phyloP scores from a whole-genome alignment of 139 green algal species.

The Chlorella sorokiniana region DNA sequence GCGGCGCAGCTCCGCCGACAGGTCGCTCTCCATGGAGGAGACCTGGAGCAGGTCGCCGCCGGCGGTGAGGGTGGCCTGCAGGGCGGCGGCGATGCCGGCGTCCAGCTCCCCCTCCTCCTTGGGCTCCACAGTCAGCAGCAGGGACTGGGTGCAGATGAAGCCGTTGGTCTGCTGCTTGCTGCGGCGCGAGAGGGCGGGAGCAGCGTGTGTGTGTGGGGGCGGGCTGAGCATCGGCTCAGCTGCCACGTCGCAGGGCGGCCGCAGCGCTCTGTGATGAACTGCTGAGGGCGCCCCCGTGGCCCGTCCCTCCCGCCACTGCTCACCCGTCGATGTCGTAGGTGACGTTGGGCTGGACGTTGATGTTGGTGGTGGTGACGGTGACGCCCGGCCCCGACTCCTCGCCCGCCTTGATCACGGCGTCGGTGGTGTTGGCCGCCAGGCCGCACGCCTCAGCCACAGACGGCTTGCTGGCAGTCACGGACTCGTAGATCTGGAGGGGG shows the following conservation, averaged over 20 bases:
- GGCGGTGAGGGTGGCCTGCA: neutral
- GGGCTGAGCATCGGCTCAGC: too few relatives aligned
- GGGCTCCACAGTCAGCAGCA: neutral
- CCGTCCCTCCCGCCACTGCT: too few relatives aligned
- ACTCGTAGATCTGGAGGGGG: neutral
- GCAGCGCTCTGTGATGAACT: too few relatives aligned
- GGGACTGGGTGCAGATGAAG: neutral
- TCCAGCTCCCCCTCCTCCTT: neutral
- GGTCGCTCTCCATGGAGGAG: neutral
- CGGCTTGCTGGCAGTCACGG: neutral
- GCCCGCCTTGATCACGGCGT: neutral
- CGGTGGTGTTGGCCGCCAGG: neutral
- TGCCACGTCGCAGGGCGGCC: too few relatives aligned
- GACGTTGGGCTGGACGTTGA: neutral
- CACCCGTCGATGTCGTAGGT: neutral
- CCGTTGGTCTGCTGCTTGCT: neutral
- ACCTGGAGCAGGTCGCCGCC: neutral
- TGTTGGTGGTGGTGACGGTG: neutral
- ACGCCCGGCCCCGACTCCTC: neutral
- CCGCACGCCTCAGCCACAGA: neutral
- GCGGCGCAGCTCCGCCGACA: neutral
- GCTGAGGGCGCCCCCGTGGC: too few relatives aligned
- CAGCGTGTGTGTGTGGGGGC: too few relatives aligned
- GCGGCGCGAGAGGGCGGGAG: neutral
- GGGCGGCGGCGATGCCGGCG: neutral